phyloP scores from a whole-genome alignment of 164 flowering plant genomes.

The Kalanchoe fedtschenkoi region DNA sequence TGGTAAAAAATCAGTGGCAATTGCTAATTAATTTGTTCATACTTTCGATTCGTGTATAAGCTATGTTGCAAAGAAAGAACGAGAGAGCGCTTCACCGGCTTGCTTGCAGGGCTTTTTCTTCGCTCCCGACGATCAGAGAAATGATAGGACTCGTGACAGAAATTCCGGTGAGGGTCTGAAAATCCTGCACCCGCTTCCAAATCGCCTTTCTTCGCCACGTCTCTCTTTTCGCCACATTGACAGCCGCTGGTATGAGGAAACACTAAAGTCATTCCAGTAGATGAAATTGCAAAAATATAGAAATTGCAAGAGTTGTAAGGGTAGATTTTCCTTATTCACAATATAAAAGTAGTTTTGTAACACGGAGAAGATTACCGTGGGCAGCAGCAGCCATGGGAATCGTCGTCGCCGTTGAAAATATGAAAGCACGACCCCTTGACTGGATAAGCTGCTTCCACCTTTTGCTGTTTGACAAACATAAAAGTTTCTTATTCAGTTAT shows the following conservation, averaged over 20 bases:
- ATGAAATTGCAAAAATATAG: background rate
- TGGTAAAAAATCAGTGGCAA: background rate
- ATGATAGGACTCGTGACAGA: slow-evolving; percentile 76
- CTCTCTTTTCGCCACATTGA: slow-evolving; percentile 68
- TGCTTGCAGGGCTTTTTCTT: slow-evolving; percentile 72
- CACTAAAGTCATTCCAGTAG: background rate
- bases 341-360: background rate
- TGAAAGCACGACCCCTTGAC: slow-evolving; percentile 83
- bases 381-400: slow-evolving; percentile 84
- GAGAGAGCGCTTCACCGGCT: slow-evolving; percentile 45
- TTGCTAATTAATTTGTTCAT: background rate
- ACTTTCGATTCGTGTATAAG: background rate
- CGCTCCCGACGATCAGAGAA: slow-evolving; percentile 70
- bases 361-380: slow-evolving; percentile 35
- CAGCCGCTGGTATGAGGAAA: slow-evolving; percentile 49
- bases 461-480: slow-evolving; percentile 43
- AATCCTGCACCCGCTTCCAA: slow-evolving; percentile 68
- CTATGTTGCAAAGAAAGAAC: background rate
- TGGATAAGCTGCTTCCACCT: slow-evolving; percentile 75
- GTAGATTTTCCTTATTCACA: no score
- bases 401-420: slow-evolving; percentile 81
- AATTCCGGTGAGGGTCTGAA: slow-evolving; percentile 51
- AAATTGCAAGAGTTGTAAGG: no score
- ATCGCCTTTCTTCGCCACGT: slow-evolving; percentile 71
- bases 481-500: background rate